Evolutionary conservation across 139 green algal species (phyloP).

Genomic region (Tetradesmus lagerheimii): DNA sequence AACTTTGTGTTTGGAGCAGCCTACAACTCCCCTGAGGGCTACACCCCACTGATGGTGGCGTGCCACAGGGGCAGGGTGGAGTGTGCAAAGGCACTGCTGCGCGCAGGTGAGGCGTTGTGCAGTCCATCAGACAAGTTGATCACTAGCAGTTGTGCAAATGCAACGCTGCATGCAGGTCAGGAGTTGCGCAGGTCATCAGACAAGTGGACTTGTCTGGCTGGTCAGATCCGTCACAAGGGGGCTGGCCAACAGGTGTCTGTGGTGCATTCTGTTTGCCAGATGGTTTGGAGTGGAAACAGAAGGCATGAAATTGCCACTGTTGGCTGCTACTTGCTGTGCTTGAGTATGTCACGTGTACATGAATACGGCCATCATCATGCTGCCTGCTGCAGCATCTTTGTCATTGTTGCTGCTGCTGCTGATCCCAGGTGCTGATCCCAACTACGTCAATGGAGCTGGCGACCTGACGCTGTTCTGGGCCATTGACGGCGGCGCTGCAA

Average conservation of each 20-base stretch:
- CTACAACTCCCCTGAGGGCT: constrained; percentile 87
- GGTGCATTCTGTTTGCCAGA: too few species aligned
- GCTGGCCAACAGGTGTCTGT: too few species aligned
- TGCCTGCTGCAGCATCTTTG: neutral
- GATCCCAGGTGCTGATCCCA: constrained; percentile 76
- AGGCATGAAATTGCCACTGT: too few species aligned
- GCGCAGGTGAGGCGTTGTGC: constrained; percentile 64
- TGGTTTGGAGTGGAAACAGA: too few species aligned
- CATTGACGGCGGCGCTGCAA: constrained; percentile 93
- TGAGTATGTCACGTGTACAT: neutral
- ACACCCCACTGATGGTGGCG: constrained; percentile 95
- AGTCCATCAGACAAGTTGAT: neutral
- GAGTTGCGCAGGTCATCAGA: too few species aligned
- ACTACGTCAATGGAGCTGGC: constrained; percentile 65
- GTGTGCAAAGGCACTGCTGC: constrained; percentile 87
- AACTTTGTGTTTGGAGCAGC: constrained; percentile 94
- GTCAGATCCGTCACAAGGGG: too few species aligned
- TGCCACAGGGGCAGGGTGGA: constrained; percentile 83
- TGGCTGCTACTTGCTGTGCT: neutral
- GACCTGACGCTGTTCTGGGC: constrained; percentile 95
- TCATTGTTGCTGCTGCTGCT: constrained; percentile 62
- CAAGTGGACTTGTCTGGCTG: too few species aligned
- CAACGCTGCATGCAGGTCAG: neutral
- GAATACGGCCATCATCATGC: neutral
- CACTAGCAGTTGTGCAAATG: neutral